phyloP scores from a whole-genome alignment of 2,329 filamentous ascomycete genomes.

The Colletotrichum salicis region DNA sequence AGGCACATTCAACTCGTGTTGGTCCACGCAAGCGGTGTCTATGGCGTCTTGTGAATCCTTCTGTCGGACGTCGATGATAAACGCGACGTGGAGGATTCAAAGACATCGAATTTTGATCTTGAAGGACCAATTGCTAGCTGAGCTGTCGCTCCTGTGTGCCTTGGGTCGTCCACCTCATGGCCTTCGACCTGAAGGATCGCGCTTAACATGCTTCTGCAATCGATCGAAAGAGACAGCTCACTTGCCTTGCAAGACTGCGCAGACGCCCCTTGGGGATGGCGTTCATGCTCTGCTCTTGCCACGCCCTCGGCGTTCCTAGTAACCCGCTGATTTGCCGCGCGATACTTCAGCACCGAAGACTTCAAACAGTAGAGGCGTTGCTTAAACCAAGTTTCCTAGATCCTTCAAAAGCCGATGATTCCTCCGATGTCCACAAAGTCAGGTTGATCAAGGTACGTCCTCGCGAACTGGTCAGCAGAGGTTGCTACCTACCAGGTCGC shows the following conservation, averaged over 20 bases:
- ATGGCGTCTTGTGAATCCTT: not conserved
- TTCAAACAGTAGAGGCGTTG: not conserved
- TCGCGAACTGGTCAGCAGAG: not conserved
- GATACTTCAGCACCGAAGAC: not conserved
- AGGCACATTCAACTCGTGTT: not conserved
- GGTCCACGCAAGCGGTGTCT: not conserved
- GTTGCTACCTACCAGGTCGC: not conserved
- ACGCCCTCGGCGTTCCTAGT: not conserved
- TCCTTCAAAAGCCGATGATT: not conserved
- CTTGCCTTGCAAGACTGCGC: not conserved
- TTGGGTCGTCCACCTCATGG: not conserved
- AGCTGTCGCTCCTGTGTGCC: not conserved
- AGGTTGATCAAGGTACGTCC: not conserved
- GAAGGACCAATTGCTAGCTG: not conserved
- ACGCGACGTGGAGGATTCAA: constrained; percentile 1
- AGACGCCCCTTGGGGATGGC: not conserved
- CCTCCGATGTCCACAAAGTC: not conserved
- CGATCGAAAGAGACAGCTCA: not conserved
- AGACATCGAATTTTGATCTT: not conserved
- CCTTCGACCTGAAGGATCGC: not conserved
- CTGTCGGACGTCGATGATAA: not conserved
- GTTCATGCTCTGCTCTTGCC: not conserved
- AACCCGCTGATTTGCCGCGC: not conserved
- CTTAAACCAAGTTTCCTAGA: not conserved
- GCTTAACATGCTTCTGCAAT: not conserved